Evolutionary conservation across 1,139 yeast species (phyloP).

Genomic region (Geotrichum citri-aurantii): DNA sequence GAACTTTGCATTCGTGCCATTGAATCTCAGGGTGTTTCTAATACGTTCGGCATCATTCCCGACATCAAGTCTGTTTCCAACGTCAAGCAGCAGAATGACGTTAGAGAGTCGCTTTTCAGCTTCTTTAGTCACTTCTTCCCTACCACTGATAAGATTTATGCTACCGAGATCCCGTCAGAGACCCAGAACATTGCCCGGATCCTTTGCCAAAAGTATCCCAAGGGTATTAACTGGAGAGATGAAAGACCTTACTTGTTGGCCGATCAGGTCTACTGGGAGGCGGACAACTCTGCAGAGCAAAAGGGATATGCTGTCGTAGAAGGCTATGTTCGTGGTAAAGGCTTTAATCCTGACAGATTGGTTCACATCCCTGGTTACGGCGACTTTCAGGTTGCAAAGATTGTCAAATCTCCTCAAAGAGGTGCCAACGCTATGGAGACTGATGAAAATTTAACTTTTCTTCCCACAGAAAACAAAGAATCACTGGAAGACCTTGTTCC

Average conservation of each 20-base stretch:
- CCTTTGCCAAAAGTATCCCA: conserved; percentile 82
- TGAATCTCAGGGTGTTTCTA: conserved; percentile 88
- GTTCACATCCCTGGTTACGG: conserved; percentile 88
- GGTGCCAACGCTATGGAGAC: conserved; percentile 33
- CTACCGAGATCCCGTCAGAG: conserved; percentile 64
- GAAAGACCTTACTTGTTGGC: conserved; percentile 81
- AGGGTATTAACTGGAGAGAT: conserved; percentile 86
- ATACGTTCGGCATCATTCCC: conserved; percentile 75
- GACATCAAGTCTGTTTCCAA: conserved; percentile 61
- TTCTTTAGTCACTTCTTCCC: conserved; percentile 91
- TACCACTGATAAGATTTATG: conserved; percentile 67
- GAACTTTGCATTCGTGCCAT: conserved; percentile 85
- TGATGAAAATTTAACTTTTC: conserved; percentile 34
- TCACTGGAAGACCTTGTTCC: conserved; percentile 63
- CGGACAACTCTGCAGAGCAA: conserved; percentile 34
- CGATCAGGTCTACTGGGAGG: conserved; percentile 51
- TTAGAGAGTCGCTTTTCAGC: conserved; percentile 73
- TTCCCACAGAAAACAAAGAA: conserved; percentile 53
- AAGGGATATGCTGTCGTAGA: conserved; percentile 51
- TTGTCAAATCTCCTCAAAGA: conserved; percentile 32
- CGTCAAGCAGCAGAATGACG: conserved; percentile 69
- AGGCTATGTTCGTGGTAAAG: conserved; percentile 84
- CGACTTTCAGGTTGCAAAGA: conserved; percentile 70
- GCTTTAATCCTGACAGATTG: conserved; percentile 68
- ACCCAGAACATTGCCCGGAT: conserved; percentile 64